Evolutionary conservation across 192 early-diverging fungal species (phyloP), one percentile per base, ranked within the genome.

Genomic region (Chytriomyces sp.): DNA sequence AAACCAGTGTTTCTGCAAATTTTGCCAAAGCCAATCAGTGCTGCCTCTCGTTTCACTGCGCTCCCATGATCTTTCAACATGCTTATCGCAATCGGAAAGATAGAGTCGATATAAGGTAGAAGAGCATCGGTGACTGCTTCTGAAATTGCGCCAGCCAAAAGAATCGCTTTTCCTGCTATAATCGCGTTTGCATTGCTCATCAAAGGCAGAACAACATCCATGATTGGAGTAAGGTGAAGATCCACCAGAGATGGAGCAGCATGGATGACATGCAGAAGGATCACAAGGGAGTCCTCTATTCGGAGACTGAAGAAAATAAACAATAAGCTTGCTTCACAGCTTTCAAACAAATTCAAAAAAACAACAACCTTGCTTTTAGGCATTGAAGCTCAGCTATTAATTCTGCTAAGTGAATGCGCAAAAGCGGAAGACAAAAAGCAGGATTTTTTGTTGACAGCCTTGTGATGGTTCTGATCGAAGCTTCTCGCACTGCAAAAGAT

Each of bases 341-440:
- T 74, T 50, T 64, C 26, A 23, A 50, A 26, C 63, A 64, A 64
- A 11, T 1, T 24, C 11, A 59, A 64, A 0, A 28, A 18, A 64
- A 3, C 3, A 24, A 18, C 8, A 9, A 75, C 73, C 73, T 65
- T 71, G 72, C 28, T n/a, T 8, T 26, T 11, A 48, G 89, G 74
- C 90, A 93, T 81, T 96, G 93, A 7, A 96, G 80, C 77, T 95
- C 93, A 5, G 90, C 93, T 66, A 96, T 78, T 5, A 96, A 80
- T 60, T 91, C 84, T 4, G 94, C 68, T 0, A 92, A 87, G 16
- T 48, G 8, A 62, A 92, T 89, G 44, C 92, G 87, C 13, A 96
- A 83, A 1, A 86, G 90, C 7, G 94, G 93, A 85, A 93, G 89
- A 7, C 94, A 89, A 69, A 91, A 91, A 0, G 92, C 94, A 5